A percentile compares a stretch with the other conserved stretches of the same genome.
Evolutionary conservation across 176 grass and related monocot genomes (phyloP).

Genomic region (Microstegium vimineum): DNA sequence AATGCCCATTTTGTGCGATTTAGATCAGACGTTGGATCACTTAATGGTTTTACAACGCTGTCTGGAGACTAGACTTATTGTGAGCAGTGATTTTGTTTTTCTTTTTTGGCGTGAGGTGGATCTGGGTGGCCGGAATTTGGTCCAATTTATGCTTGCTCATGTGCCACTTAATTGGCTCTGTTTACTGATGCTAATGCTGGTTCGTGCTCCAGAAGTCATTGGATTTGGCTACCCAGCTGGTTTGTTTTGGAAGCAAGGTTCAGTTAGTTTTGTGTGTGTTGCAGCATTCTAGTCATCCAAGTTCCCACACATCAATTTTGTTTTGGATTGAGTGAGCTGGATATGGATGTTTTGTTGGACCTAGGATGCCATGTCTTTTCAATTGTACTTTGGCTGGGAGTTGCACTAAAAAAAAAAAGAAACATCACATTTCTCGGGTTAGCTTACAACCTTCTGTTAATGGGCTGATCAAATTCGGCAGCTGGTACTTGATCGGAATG

Average conservation of each 20-base stretch:
- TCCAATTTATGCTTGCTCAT: background rate
- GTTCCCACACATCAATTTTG: background rate
- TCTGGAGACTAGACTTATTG: background rate
- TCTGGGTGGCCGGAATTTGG: conserved; percentile 10
- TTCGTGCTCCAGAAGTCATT: background rate
- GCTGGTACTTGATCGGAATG: background rate
- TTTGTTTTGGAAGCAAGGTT: background rate
- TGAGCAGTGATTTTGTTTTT: background rate
- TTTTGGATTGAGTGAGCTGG: conserved; percentile 14
- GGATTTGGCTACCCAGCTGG: background rate
- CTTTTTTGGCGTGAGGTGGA: background rate
- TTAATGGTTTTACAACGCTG: background rate
- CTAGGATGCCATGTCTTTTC: background rate
- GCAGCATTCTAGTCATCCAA: background rate
- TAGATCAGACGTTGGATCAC: background rate
- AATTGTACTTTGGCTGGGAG: background rate
- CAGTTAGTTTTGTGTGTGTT: background rate
- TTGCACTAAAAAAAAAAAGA: background rate
- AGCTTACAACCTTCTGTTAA: background rate
- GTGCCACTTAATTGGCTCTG: background rate
- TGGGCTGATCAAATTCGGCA: background rate
- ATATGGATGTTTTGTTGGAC: conserved; percentile 22
- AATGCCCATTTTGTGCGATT: background rate
- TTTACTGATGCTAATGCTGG: background rate
- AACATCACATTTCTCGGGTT: background rate